Percentiles rank a stretch among this genome's conserved stretches.
These are phyloP conservation scores for Penicillium waksmanii DNA, from an alignment of 495 filamentous ascomycete species.

Conservation along the genomic window DNA sequence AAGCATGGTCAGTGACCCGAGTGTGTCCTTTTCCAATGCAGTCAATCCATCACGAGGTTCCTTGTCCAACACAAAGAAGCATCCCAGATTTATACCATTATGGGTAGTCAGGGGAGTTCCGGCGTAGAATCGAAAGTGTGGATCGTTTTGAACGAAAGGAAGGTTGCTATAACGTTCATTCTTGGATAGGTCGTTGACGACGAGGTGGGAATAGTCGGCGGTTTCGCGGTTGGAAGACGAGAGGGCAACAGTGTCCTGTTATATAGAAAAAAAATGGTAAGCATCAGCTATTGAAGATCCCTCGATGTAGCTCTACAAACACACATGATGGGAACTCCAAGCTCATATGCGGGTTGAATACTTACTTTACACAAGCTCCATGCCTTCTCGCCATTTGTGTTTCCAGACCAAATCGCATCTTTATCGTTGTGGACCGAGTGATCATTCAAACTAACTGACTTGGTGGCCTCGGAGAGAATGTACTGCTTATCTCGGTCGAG, in stretches of 20 bases:
- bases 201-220: constrained; percentile 37
- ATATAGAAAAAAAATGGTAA: neutral
- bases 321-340: too few species aligned
- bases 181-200: constrained; percentile 42
- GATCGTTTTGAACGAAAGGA: constrained; percentile 45
- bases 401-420: constrained; percentile 34
- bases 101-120: constrained; percentile 64
- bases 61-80: constrained; percentile 66
- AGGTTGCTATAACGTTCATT: constrained; percentile 46
- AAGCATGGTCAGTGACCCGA: constrained; percentile 54
- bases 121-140: constrained; percentile 51
- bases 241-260: constrained; percentile 38
- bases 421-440: constrained; percentile 33
- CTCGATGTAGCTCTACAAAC: too few species aligned
- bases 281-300: neutral
- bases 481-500: constrained; percentile 58
- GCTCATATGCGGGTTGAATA: neutral
- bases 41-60: constrained; percentile 42
- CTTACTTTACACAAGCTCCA: constrained; percentile 53
- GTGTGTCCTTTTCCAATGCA: constrained; percentile 40
- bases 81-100: constrained; percentile 71
- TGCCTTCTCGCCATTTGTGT: constrained; percentile 38
- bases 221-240: constrained; percentile 37
- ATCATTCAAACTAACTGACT: constrained; percentile 44
- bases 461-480: constrained; percentile 56